Percentiles rank a stretch among this genome's conserved stretches.
Evolutionary conservation across 2,329 filamentous ascomycete genomes (phyloP).

Genomic region (Neofusicoccum ribis): DNA sequence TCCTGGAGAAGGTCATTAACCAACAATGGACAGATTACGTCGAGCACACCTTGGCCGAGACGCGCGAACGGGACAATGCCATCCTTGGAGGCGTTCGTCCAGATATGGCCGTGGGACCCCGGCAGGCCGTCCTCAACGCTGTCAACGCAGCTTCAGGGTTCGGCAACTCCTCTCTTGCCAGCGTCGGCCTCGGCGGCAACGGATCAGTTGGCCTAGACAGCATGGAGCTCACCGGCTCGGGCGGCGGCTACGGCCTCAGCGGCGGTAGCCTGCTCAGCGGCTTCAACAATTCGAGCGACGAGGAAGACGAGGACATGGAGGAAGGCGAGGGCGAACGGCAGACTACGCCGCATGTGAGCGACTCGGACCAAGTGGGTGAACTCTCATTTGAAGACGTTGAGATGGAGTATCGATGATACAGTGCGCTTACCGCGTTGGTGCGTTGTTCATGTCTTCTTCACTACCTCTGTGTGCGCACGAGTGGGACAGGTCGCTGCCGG

Average conservation of each 20-base stretch:
- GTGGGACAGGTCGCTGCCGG: background rate
- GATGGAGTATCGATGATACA: constrained; percentile 58
- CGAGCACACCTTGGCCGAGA: constrained; percentile 88
- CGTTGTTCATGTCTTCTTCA: constrained; percentile 17
- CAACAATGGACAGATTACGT: constrained; percentile 93
- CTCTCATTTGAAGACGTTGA: constrained; percentile 62
- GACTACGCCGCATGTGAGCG: constrained; percentile 48
- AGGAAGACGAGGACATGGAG: constrained; percentile 93
- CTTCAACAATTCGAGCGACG: constrained; percentile 92
- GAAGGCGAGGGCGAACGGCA: constrained; percentile 72
- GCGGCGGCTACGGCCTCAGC: constrained; percentile 66
- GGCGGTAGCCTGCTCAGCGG: constrained; percentile 79
- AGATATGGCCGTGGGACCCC: constrained; percentile 80
- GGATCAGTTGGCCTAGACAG: constrained; percentile 54
- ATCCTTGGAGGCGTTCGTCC: constrained; percentile 93
- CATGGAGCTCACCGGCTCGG: constrained; percentile 65
- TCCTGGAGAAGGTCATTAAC: constrained; percentile 86
- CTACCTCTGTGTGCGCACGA: constrained; percentile 8
- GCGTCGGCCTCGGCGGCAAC: constrained; percentile 75
- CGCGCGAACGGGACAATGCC: constrained; percentile 94
- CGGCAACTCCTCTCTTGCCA: constrained; percentile 67
- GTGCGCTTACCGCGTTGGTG: constrained; percentile 19
- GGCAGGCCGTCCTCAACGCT: constrained; percentile 65
- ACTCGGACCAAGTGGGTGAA: constrained; percentile 68
- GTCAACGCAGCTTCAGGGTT: constrained; percentile 60